Evolutionary conservation across 2,329 filamentous ascomycete genomes (phyloP).

Genomic region (Phyllosticta capitalensis): DNA sequence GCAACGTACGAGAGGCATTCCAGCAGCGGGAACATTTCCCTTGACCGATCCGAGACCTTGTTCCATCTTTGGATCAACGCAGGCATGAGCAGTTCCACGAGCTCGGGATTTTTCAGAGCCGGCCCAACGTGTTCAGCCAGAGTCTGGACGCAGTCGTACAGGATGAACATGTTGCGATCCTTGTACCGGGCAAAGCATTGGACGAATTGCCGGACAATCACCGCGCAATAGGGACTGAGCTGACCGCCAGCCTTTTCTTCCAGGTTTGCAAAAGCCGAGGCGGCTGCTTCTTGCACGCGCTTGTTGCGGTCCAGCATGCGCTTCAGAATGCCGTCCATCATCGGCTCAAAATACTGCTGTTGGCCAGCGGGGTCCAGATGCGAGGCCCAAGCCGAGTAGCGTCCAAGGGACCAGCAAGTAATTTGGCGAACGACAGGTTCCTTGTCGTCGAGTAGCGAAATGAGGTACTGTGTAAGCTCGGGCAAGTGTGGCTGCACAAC

Average conservation of each 20-base stretch:
- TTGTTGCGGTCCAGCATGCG: conserved; percentile 98
- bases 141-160: conserved; percentile 98
- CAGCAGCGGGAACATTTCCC: conserved; percentile 89
- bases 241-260: conserved; percentile 84
- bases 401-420: conserved; percentile 92
- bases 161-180: conserved; percentile 96
- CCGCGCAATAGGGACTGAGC: conserved; percentile 74
- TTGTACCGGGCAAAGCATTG: conserved; percentile 92
- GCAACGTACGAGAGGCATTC: conserved; percentile 94
- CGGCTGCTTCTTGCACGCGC: conserved; percentile 91
- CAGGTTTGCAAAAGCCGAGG: conserved; percentile 89
- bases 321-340: conserved; percentile 91
- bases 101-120: conserved; percentile 66
- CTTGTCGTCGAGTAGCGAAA: conserved; percentile 70
- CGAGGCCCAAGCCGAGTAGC: conserved; percentile 89
- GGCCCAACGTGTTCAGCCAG: conserved; percentile 84
- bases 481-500: conserved; percentile 85
- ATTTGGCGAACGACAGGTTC: conserved; percentile 93
- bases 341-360: conserved; percentile 76
- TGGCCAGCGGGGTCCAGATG: conserved; percentile 60
- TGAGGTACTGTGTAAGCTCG: conserved; percentile 80
- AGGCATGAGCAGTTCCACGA: conserved; percentile 85
- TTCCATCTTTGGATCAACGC: conserved; percentile 83
- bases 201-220: conserved; percentile 88
- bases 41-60: conserved; percentile 75